Evolutionary conservation across 352 stramenopile genomes (phyloP), one percentile per base, ranked within the genome.

Genomic region (Phytophthora pluvialis): DNA sequence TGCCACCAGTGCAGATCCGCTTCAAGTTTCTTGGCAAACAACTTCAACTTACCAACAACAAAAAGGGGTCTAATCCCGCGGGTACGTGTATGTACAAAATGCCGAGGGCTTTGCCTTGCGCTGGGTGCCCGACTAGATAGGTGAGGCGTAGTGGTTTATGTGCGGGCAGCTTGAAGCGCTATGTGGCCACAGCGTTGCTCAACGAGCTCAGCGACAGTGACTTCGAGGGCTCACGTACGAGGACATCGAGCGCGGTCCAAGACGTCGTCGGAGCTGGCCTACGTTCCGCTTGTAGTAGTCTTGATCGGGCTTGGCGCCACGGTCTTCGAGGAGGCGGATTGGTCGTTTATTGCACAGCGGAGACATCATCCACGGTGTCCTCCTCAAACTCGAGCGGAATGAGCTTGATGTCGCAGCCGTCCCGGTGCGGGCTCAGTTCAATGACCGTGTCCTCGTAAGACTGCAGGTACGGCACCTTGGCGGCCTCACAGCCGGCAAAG

Each of bases 161-260:
- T 67, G 50, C 44, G 25, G 64, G 71, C 33, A 69, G 91, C 48
- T 59, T 94, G 51, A 93, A 91, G 71, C 86, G 86, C 51, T 87
- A 84, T 32, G 86, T 95, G 47, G 78, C 75, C 26, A 98, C 91
- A 15, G 94, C 90, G 25, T 67, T 98, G 36, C 78, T 98, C 7
- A 97, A 97, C 60, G 92, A 97, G 51, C 74, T 98, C 2, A 85
- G 89, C n/a, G 91, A 89, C 29, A 89, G 90, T 25, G 91, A 97
- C 70, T 97, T 97, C 57, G 90, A 97, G 56, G 85, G 87, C 4
- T 97, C 62, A 96, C 85, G 44, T 89, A 91, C 56, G 74, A 91
- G 29, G 88, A 97, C 57, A 94, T 97, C 50, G 71, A 86, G 57
- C 70, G 64, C 1, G 21, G 2, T 21, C 56, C 52, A 54, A 57